phyloP scores from a whole-genome alignment of 345 rosid genomes.

The Bruguiera gymnorhiza region DNA sequence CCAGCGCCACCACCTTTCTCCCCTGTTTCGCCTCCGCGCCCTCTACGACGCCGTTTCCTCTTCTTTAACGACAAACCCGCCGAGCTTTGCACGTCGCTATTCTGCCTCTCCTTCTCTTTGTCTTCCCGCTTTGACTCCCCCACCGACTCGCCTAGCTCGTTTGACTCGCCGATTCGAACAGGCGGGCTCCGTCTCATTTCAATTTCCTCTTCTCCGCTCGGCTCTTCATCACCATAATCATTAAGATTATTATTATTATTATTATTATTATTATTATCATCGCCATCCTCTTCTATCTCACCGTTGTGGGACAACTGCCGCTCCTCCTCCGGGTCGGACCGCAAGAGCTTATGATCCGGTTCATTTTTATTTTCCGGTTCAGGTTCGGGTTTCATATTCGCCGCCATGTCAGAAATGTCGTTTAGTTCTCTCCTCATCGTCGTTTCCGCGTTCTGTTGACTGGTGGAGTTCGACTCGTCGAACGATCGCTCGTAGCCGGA shows the following conservation, averaged over 20 bases:
- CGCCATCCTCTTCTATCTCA: slow-evolving; percentile 9
- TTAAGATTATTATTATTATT: background rate
- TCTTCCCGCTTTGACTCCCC: slow-evolving; percentile 41
- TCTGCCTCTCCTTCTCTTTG: slow-evolving; percentile 31
- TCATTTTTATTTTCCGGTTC: slow-evolving; percentile 18
- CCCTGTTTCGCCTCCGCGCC: slow-evolving; percentile 7
- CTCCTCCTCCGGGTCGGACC: slow-evolving; percentile 13
- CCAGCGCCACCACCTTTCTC: background rate
- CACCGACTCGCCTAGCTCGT: slow-evolving; percentile 37
- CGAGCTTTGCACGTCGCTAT: slow-evolving; percentile 67
- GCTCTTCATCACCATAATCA: too few relatives aligned
- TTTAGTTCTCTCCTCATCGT: slow-evolving; percentile 22
- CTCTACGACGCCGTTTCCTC: slow-evolving; percentile 31
- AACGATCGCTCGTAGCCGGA: slow-evolving; percentile 41
- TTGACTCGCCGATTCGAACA: slow-evolving; percentile 28
- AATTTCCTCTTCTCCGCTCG: slow-evolving; percentile 19
- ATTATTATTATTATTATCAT: background rate
- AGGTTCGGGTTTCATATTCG: slow-evolving; percentile 25
- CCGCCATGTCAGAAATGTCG: slow-evolving; percentile 8
- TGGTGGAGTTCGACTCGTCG: slow-evolving; percentile 51
- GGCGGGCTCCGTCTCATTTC: slow-evolving; percentile 20
- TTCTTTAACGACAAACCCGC: slow-evolving; percentile 44
- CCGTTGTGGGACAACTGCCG: slow-evolving; percentile 24
- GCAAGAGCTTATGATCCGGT: slow-evolving; percentile 17
- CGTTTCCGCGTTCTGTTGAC: slow-evolving; percentile 40